These are phyloP conservation scores for Brassica hybrid DNA, from an alignment of 441 rosid genomes.

Conservation along the genomic window DNA sequence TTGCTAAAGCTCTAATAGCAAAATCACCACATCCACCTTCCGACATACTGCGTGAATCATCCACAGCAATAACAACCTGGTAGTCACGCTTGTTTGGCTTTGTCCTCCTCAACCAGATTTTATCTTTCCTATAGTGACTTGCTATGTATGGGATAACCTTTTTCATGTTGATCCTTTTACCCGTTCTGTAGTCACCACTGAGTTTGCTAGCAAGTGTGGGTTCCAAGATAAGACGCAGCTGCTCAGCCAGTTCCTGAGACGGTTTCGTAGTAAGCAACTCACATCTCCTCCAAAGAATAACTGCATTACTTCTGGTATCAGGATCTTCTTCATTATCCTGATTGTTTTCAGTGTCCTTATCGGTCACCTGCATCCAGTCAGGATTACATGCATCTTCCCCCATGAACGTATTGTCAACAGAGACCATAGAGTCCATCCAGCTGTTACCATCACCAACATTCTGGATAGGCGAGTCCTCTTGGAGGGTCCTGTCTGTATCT, in stretches of 20 bases:
- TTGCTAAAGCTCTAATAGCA: slow-evolving; percentile 92
- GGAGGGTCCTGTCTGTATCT: slow-evolving; percentile 45
- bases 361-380: slow-evolving; percentile 56
- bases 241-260: slow-evolving; percentile 97
- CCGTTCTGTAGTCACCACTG: slow-evolving; percentile 96
- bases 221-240: slow-evolving; percentile 92
- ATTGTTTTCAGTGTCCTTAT: slow-evolving; percentile 50
- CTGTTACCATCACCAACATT: slow-evolving; percentile 46
- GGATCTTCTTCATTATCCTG: slow-evolving; percentile 56
- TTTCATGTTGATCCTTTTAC: slow-evolving; percentile 98
- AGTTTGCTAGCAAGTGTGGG: slow-evolving; percentile 96
- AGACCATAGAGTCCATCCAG: slow-evolving; percentile 61
- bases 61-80: slow-evolving; percentile 94
- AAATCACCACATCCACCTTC: slow-evolving; percentile 86
- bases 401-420: slow-evolving; percentile 56
- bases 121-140: slow-evolving; percentile 93
- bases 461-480: slow-evolving; percentile 46
- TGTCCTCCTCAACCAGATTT: slow-evolving; percentile 97
- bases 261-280: slow-evolving; percentile 78
- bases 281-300: slow-evolving; percentile 81
- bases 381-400: slow-evolving; percentile 52
- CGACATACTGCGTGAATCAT: slow-evolving; percentile 97
- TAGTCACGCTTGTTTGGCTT: slow-evolving; percentile 96
- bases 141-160: slow-evolving; percentile 98
- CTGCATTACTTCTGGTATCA: slow-evolving; percentile 55